Conservation (phyloP, 768 basidiomycete genomes). For the Hericium rajendrae region DNA sequence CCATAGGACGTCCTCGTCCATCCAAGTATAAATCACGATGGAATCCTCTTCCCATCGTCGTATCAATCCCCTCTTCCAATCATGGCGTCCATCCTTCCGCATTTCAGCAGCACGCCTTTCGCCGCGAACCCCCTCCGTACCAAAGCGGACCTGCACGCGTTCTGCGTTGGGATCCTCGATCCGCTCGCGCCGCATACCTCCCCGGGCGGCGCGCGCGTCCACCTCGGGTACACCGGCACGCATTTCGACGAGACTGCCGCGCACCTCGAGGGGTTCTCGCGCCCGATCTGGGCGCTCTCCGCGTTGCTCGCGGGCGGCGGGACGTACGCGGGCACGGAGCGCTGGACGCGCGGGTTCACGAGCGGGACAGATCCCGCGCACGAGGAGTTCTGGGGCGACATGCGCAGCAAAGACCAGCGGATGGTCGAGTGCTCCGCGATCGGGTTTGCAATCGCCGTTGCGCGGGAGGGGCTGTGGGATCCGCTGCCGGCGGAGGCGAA, state of each 20-base stretch:
- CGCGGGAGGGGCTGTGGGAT: conserved; percentile 56
- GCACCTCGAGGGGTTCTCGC: conserved; percentile 67
- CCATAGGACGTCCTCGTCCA: too few species aligned
- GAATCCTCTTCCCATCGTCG: too few species aligned
- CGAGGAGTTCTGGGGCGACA: conserved; percentile 69
- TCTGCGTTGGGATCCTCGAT: conserved; percentile 51
- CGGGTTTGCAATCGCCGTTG: conserved; percentile 61
- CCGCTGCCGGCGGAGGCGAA: conserved; percentile 44
- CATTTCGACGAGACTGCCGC: conserved; percentile 63
- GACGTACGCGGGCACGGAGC: conserved; percentile 42
- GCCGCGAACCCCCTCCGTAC: conserved; percentile 52
- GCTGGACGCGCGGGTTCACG: conserved; percentile 59
- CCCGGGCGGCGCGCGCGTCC: conserved; percentile 61
- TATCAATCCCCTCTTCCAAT: too few species aligned
- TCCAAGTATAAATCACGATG: too few species aligned
- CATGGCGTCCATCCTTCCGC: not conserved
- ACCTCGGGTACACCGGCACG: conserved; percentile 55
- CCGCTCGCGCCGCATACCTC: conserved; percentile 63
- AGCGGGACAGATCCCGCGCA: conserved; percentile 59
- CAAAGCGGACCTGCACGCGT: conserved; percentile 46
- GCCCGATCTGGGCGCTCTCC: conserved; percentile 69
- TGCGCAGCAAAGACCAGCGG: conserved; percentile 65
- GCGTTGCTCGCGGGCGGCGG: conserved; percentile 58
- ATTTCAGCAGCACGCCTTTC: conserved; percentile 28
- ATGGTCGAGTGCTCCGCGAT: conserved; percentile 80